Percentiles rank a stretch among this genome's conserved stretches.
Evolutionary conservation across 163 green algal genomes (phyloP).

Genomic region (Scenedesmus sp.): DNA sequence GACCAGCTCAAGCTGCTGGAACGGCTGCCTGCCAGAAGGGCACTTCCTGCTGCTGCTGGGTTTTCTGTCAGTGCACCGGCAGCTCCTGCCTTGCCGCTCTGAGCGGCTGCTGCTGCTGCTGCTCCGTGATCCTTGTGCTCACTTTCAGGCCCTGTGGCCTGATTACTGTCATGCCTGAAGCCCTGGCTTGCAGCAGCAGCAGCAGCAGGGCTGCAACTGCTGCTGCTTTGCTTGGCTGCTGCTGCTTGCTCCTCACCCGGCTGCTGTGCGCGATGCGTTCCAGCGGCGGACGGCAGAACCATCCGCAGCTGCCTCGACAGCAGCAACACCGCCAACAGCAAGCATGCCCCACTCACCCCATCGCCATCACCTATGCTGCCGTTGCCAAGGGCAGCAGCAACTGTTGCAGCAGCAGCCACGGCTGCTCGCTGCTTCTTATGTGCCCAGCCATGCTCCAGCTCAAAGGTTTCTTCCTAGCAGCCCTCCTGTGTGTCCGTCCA

Average conservation of each 20-base stretch:
- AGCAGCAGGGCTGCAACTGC: not conserved
- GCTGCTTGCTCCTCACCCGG: not conserved
- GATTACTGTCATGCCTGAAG: not conserved
- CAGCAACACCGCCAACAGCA: not conserved
- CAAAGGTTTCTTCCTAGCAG: slow-evolving; percentile 1
- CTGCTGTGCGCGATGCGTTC: too few relatives aligned
- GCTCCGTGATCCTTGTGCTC: not conserved
- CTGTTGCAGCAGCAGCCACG: not conserved
- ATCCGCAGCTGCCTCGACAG: not conserved
- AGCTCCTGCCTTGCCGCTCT: not conserved
- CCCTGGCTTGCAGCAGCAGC: not conserved
- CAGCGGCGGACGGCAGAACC: too few relatives aligned
- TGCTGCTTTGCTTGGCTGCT: not conserved
- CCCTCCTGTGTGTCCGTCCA: not conserved
- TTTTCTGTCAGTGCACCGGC: not conserved
- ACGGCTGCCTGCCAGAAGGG: slow-evolving; percentile 9
- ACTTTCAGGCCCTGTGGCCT: not conserved
- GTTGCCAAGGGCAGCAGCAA: too few relatives aligned
- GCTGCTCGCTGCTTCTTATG: not conserved
- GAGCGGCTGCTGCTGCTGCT: not conserved
- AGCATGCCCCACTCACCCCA: not conserved
- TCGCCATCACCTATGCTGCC: not conserved
- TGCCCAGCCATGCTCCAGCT: not conserved
- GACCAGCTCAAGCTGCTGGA: not conserved
- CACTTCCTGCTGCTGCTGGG: not conserved